phyloP scores from a whole-genome alignment of 345 rosid genomes.

The Diplotaxis tenuifolia region DNA sequence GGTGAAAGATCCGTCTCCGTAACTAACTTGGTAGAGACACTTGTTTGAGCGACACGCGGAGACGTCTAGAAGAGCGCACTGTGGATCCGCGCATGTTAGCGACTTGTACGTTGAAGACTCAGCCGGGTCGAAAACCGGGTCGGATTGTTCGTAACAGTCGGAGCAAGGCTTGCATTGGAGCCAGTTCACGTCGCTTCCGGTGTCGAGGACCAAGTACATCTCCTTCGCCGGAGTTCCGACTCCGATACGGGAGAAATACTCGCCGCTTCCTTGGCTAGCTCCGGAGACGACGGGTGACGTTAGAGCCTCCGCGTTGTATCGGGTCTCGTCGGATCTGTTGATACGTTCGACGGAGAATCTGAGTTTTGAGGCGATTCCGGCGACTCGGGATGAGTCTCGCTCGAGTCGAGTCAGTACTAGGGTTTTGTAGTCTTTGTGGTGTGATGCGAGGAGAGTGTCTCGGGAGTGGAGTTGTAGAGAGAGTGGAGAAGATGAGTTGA shows the following conservation, averaged over 20 bases:
- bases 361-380: constrained; percentile 43
- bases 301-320: constrained; percentile 48
- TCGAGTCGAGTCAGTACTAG: constrained; percentile 58
- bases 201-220: constrained; percentile 63
- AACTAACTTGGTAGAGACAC: constrained; percentile 77
- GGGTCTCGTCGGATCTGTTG: constrained; percentile 29
- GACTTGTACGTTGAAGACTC: constrained; percentile 36
- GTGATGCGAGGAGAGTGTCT: constrained; percentile 44
- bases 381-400: constrained; percentile 77
- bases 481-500: constrained; percentile 40
- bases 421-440: constrained; percentile 53
- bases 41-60: constrained; percentile 51
- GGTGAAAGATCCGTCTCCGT: constrained; percentile 93
- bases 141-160: constrained; percentile 83
- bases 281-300: constrained; percentile 78
- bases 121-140: constrained; percentile 67
- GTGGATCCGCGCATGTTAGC: constrained; percentile 53
- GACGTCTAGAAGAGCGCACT: constrained; percentile 54
- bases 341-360: constrained; percentile 48
- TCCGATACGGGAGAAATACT: constrained; percentile 81
- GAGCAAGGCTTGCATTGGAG: constrained; percentile 77
- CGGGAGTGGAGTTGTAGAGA: constrained; percentile 60
- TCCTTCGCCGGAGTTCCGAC: constrained; percentile 72
- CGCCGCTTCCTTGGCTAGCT: constrained; percentile 78
- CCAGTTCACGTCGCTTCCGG: constrained; percentile 90